phyloP scores from a whole-genome alignment of 2,329 filamentous ascomycete species.

The Fusarium nisikadoi region DNA sequence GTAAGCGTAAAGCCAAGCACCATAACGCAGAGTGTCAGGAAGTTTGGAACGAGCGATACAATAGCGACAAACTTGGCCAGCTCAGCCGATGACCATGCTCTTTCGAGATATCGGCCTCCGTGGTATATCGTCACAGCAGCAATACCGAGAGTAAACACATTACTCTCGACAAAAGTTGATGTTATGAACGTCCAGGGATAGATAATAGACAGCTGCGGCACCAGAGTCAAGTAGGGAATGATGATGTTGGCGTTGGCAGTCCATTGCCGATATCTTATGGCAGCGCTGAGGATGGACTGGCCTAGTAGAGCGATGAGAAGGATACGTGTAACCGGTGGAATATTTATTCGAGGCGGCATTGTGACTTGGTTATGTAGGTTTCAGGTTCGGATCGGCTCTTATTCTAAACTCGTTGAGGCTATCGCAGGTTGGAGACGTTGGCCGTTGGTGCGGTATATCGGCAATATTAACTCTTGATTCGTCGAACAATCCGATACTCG shows the following conservation, averaged over 20 bases:
- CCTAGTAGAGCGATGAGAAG: slow-evolving; percentile 79
- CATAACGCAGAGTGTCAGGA: slow-evolving; percentile 77
- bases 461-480: background rate
- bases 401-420: slow-evolving; percentile 10
- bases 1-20: slow-evolving; percentile 78
- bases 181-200: slow-evolving; percentile 95
- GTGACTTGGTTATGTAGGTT: slow-evolving; percentile 41
- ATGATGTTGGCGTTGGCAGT: slow-evolving; percentile 71
- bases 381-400: slow-evolving; percentile 11
- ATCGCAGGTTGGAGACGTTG: background rate
- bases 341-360: slow-evolving; percentile 87
- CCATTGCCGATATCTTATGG: slow-evolving; percentile 79
- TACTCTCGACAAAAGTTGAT: slow-evolving; percentile 90
- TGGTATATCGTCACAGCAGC: slow-evolving; percentile 85
- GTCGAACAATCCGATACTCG: background rate
- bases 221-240: slow-evolving; percentile 86
- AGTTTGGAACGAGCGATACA: slow-evolving; percentile 81
- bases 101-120: slow-evolving; percentile 92
- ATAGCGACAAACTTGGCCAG: slow-evolving; percentile 90
- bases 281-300: slow-evolving; percentile 84
- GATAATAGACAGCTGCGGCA: slow-evolving; percentile 83
- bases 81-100: slow-evolving; percentile 92
- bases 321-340: slow-evolving; percentile 89
- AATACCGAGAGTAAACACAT: slow-evolving; percentile 85
- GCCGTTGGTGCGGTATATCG: slow-evolving; percentile 8